Evolutionary conservation across 768 basidiomycete genomes (phyloP).

Genomic region (Termitomyces sp.): DNA sequence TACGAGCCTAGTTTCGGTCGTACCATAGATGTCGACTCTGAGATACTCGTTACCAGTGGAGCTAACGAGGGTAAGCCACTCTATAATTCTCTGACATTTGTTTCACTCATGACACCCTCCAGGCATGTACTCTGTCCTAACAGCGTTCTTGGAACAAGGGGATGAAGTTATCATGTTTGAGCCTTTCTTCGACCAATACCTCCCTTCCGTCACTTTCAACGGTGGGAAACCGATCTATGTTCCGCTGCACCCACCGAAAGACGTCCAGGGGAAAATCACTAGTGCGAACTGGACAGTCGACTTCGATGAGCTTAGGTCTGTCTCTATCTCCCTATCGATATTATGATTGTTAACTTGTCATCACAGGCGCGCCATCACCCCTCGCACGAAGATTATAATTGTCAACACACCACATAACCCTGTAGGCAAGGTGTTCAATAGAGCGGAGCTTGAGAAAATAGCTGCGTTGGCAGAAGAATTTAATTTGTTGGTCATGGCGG

Average conservation of each 20-base stretch:
- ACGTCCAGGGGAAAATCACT: slow-evolving; percentile 40
- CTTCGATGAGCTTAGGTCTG: slow-evolving; percentile 79
- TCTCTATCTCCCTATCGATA: slow-evolving; percentile 9
- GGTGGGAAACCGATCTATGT: slow-evolving; percentile 92
- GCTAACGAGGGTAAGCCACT: slow-evolving; percentile 84
- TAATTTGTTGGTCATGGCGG: slow-evolving; percentile 89
- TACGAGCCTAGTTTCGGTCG: slow-evolving; percentile 70
- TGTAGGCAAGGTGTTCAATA: slow-evolving; percentile 94
- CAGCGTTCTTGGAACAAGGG: slow-evolving; percentile 85
- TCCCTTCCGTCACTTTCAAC: slow-evolving; percentile 91
- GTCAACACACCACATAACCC: slow-evolving; percentile 98
- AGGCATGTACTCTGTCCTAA: slow-evolving; percentile 94
- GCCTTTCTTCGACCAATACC: slow-evolving; percentile 96
- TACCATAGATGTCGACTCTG: slow-evolving; percentile 75
- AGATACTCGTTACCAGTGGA: slow-evolving; percentile 93
- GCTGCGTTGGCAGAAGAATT: slow-evolving; percentile 87
- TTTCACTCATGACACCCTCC: slow-evolving; percentile 1
- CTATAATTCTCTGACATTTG: background rate
- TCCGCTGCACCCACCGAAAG: slow-evolving; percentile 84
- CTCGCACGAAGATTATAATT: slow-evolving; percentile 91
- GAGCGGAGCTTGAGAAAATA: slow-evolving; percentile 77
- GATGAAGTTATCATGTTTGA: slow-evolving; percentile 99
- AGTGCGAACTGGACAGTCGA: slow-evolving; percentile 89
- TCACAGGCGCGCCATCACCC: slow-evolving; percentile 72
- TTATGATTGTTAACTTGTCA: background rate